These are phyloP conservation scores for Ichthyophthirius multifiliis DNA, from an alignment of 169 alveolate species.

Conservation along the genomic window DNA sequence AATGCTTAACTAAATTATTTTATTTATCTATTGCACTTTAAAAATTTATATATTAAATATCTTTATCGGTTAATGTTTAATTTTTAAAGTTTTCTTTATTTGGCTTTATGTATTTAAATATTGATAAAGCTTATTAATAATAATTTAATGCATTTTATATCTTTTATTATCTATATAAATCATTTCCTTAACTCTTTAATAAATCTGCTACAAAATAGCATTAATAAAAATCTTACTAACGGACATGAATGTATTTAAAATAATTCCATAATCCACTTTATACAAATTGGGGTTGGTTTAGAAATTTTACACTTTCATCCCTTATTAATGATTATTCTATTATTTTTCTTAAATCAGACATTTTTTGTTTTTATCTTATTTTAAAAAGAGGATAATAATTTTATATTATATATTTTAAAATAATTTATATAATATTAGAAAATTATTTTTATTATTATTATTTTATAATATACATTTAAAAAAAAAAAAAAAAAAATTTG, in stretches of 20 bases:
- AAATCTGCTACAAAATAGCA: not conserved
- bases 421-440: no score
- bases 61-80: not conserved
- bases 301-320: not conserved
- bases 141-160: not conserved
- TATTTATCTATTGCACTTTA: not conserved
- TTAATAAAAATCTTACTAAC: not conserved
- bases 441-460: no score
- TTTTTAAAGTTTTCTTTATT: not conserved
- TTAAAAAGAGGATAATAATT: no score
- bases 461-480: no score
- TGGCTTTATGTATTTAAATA: not conserved
- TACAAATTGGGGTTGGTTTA: not conserved
- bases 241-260: not conserved
- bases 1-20: not conserved
- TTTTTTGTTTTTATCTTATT: no score
- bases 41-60: no score
- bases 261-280: not conserved
- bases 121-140: not conserved
- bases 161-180: not conserved
- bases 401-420: no score
- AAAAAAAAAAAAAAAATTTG: no score
- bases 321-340: not conserved
- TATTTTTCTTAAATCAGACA: not conserved
- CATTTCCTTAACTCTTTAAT: not conserved